A percentile compares a stretch with the other conserved stretches of the same genome.
Conservation (phyloP, 192 early-diverging fungal genomes). For the Gaertneriomyces semiglobifer region DNA sequence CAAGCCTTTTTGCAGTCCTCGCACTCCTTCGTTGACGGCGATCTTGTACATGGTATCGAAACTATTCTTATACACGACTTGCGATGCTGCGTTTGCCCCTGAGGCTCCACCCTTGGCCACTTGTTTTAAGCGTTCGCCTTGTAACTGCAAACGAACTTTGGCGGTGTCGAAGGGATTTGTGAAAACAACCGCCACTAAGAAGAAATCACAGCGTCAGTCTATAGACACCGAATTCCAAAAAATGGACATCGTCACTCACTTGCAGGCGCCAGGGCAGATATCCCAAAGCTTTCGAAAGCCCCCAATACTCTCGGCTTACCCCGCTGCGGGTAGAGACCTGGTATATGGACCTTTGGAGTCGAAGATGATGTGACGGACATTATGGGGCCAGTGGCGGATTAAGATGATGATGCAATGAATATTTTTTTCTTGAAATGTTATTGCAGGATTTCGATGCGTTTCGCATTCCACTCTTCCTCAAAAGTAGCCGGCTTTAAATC, state of each 20-base stretch:
- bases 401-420: no score
- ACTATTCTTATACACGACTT: conserved; percentile 57
- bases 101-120: conserved; percentile 25
- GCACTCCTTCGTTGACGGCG: conserved; percentile 58
- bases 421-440: no score
- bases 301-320: conserved; percentile 44
- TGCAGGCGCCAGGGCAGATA: conserved; percentile 62
- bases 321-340: conserved; percentile 44
- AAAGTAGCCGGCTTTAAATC: no score
- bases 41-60: conserved; percentile 68
- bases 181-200: conserved; percentile 63
- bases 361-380: conserved; percentile 31
- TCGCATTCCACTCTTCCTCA: no score
- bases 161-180: conserved; percentile 78
- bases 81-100: conserved; percentile 9
- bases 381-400: no score
- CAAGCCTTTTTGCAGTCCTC: conserved; percentile 69
- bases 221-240: conserved; percentile 1
- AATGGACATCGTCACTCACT: conserved; percentile 25
- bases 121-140: conserved; percentile 55
- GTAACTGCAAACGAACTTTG: conserved; percentile 64
- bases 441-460: no score
- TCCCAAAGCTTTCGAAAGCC: conserved; percentile 56
- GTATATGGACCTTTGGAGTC: conserved; percentile 33
- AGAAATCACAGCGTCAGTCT: conserved; percentile 2